phyloP scores from a whole-genome alignment of 169 alveolate genomes.

The Fabrea salina region DNA sequence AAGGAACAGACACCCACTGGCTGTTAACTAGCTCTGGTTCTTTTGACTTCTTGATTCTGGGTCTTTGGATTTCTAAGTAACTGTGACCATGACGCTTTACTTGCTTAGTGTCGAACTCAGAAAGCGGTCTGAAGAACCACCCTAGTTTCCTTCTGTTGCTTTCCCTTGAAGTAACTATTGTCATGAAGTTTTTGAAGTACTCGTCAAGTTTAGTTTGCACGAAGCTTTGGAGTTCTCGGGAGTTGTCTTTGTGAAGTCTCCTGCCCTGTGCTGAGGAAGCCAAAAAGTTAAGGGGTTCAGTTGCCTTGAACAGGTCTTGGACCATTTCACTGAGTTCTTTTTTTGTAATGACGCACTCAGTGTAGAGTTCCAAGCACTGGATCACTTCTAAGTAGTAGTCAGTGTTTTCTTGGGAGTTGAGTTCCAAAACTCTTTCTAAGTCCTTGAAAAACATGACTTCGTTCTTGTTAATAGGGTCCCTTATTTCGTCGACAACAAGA shows the following conservation, averaged over 20 bases:
- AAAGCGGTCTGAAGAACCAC: slow-evolving; percentile 64
- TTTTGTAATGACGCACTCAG: slow-evolving; percentile 59
- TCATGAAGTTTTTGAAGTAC: slow-evolving; percentile 42
- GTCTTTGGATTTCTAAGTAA: slow-evolving; percentile 63
- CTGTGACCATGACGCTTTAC: slow-evolving; percentile 46
- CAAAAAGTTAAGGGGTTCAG: background rate
- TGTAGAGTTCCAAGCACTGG: slow-evolving; percentile 51
- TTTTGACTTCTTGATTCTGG: slow-evolving; percentile 29
- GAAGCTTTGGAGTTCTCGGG: background rate
- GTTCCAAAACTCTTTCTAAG: slow-evolving; percentile 11
- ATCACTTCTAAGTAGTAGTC: slow-evolving; percentile 40
- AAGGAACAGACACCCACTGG: slow-evolving; percentile 75
- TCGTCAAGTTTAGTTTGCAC: slow-evolving; percentile 33
- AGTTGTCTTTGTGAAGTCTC: background rate
- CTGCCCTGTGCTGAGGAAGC: background rate
- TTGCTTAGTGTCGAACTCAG: slow-evolving; percentile 54
- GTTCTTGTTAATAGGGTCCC: slow-evolving; percentile 15
- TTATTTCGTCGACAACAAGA: background rate
- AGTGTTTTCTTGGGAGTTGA: background rate
- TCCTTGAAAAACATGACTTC: slow-evolving; percentile 9
- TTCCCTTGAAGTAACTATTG: slow-evolving; percentile 49
- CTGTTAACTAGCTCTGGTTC: slow-evolving; percentile 56
- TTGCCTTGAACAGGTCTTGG: slow-evolving; percentile 45
- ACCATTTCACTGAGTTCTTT: slow-evolving; percentile 53
- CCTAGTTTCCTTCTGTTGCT: slow-evolving; percentile 65